phyloP scores from a whole-genome alignment of 2,329 filamentous ascomycete genomes.

The Fusarium fujikuroi region DNA sequence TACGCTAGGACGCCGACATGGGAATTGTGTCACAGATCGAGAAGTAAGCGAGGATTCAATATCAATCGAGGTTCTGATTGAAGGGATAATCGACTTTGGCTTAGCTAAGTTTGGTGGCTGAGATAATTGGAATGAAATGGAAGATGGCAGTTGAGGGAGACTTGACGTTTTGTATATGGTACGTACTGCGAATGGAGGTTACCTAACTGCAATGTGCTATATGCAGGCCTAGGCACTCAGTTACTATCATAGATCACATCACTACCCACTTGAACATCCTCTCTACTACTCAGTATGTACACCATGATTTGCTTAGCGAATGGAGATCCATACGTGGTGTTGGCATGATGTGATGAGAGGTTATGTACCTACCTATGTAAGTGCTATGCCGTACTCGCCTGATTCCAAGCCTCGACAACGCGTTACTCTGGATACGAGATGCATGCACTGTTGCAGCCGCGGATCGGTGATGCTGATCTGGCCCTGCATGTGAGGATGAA shows the following conservation, averaged over 20 bases:
- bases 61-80: neutral
- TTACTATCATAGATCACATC: neutral
- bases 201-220: neutral
- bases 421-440: constrained; percentile 25
- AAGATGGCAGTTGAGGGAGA: neutral
- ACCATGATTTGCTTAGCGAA: neutral
- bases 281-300: neutral
- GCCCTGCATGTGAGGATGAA: neutral
- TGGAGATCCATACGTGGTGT: neutral
- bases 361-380: neutral
- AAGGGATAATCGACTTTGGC: neutral
- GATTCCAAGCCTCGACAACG: neutral
- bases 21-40: neutral
- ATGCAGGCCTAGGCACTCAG: neutral
- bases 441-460: neutral
- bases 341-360: constrained; percentile 7
- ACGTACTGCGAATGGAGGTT: neutral
- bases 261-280: neutral
- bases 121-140: neutral
- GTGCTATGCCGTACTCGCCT: neutral
- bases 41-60: neutral
- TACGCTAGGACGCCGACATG: neutral
- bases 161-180: neutral
- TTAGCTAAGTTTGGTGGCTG: neutral
- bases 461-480: constrained; percentile 13